Evolutionary conservation across 2,329 filamentous ascomycete species (phyloP), one percentile per base, ranked within the genome.

Genomic region (Sclerotinia subarctica): DNA sequence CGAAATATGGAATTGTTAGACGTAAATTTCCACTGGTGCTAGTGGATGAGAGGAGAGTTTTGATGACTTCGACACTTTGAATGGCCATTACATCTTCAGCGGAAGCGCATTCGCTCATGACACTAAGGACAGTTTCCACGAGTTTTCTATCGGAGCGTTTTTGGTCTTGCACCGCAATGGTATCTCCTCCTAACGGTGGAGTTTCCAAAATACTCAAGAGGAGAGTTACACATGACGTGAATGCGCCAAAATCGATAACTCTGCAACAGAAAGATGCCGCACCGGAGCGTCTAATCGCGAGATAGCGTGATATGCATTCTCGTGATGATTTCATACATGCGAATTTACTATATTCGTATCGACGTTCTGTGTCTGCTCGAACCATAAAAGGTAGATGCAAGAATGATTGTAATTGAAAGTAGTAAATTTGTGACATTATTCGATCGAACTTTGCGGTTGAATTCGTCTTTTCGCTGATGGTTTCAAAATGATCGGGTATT

Each of bases 361-460:
- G 73, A 21, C 74, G 70, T 62, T 77, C 75, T 2, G 71, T 76
- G 11, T 73, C 69, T 6, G 75, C 74, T 51, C 73, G 72, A n/a
- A 77, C 69, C 76, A 77, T 77, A 63, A 75, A 77, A 35, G 75
- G 76, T 19, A 77, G 63, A 65, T 77, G 76, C 1, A 76, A 51
- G 3, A 77, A 68, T 8, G 70, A 68, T 63, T 75, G 69, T 10
- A 77, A 54, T 56, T 77, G 74, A 60, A 70, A 77, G 53, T 73
- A 75, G 71, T 74, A 77, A 5, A 77, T 73, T 56, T 77, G 74
- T 19, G 64, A 68, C 70, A 77, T 73, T 1, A 75, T 52, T 2
- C 71, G 71, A 67, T 76, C 72, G 35, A 74, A 75, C 29, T 58
- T 29, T 52, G 44, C 17, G 6, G 68, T 66, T n/a, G 60, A 52